Percentiles rank a stretch among this genome's conserved stretches.
phyloP scores from a whole-genome alignment of 1,284 basidiomycete genomes.

The Microbotryum silenes-acaulis region DNA sequence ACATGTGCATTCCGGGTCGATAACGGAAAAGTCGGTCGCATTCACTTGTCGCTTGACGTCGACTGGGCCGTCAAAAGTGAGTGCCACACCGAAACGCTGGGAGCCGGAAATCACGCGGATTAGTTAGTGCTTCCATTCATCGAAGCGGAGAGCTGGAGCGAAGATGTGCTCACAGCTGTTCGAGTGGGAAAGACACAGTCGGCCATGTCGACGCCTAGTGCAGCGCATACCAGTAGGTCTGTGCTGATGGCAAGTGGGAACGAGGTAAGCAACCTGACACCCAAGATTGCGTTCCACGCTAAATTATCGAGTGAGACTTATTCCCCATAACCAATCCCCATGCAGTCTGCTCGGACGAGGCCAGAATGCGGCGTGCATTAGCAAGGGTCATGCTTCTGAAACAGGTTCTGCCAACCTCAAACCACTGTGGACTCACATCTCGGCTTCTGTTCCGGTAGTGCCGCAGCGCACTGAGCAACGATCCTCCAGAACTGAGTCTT shows the following conservation, averaged over 20 bases:
- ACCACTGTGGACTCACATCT: slow-evolving; percentile 43
- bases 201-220: slow-evolving; percentile 81
- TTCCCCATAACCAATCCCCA: slow-evolving; percentile 84
- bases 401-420: too few species aligned
- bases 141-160: neutral
- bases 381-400: neutral
- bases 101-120: neutral
- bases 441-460: slow-evolving; percentile 55
- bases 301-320: slow-evolving; percentile 35
- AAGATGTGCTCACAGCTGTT: slow-evolving; percentile 49
- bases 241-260: neutral
- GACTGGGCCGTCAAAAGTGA: slow-evolving; percentile 66
- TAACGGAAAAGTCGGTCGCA: slow-evolving; percentile 56
- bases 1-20: slow-evolving; percentile 67
- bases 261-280: slow-evolving; percentile 1
- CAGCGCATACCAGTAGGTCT: slow-evolving; percentile 78
- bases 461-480: slow-evolving; percentile 67
- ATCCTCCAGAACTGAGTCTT: slow-evolving; percentile 82
- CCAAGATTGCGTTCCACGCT: neutral
- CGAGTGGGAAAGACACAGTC: slow-evolving; percentile 79
- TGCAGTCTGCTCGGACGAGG: slow-evolving; percentile 1
- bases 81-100: slow-evolving; percentile 66
- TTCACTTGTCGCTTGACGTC: slow-evolving; percentile 71
- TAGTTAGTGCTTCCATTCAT: neutral
- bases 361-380: neutral